Conservation (phyloP, 2,329 filamentous ascomycete genomes). For the Ascochyta fabae region DNA sequence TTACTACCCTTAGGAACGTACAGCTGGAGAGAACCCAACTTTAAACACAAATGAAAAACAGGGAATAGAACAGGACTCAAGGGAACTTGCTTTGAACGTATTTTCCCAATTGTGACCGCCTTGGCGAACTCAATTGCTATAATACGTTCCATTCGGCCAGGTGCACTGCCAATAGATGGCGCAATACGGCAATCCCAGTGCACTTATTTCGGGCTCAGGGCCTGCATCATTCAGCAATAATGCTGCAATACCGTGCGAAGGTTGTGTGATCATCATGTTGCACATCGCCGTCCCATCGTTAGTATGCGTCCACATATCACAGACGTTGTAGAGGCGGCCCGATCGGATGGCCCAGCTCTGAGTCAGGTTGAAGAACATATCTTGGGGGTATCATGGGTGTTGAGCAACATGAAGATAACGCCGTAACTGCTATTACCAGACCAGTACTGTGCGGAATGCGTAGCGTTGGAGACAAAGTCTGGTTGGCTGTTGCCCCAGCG, state of each 20-base stretch:
- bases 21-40: too few species aligned
- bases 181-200: conserved; percentile 16
- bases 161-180: conserved; percentile 21
- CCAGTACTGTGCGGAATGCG: conserved; percentile 28
- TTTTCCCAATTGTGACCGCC: background rate
- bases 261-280: conserved; percentile 16
- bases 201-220: conserved; percentile 12
- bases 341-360: conserved; percentile 21
- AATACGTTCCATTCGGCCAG: conserved; percentile 23
- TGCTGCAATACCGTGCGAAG: conserved; percentile 21
- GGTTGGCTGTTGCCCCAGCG: conserved; percentile 55
- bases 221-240: conserved; percentile 21
- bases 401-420: conserved; percentile 26
- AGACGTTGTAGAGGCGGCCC: conserved; percentile 18
- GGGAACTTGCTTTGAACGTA: too few species aligned
- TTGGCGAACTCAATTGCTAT: conserved; percentile 13
- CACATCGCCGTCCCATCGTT: conserved; percentile 18
- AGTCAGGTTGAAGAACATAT: conserved; percentile 30
- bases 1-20: too few species aligned
- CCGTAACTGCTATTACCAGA: conserved; percentile 21
- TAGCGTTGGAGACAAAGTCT: conserved; percentile 56
- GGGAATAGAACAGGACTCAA: too few species aligned
- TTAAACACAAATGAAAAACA: too few species aligned
- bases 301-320: conserved; percentile 24
- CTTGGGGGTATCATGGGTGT: conserved; percentile 11